Base-by-base conservation (phyloP, 352 stramenopile genomes). In the Phytopythium montanum region DNA sequence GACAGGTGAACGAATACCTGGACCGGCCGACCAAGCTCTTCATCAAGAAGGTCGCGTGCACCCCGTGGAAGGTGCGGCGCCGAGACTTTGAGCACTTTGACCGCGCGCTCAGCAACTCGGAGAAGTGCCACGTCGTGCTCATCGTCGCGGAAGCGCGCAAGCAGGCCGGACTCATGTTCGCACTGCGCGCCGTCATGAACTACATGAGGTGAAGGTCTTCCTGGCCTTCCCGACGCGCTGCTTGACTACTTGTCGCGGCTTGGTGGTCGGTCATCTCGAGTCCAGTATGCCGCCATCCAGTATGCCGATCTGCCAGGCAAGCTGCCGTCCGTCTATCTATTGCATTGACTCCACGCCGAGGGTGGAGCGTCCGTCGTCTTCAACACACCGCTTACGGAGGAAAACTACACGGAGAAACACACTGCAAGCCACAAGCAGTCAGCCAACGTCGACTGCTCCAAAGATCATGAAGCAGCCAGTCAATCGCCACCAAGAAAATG, bases 41-140 rank as follows among this genome's bases (percentile, higher is more conserved):
- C 55, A 72, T 95, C 36, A 92, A 92, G 54, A 95, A 94, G 54
- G 85, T 93, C 36, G 84, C 84, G 16, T 95, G 86, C 55, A 93
- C 81, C 46, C 86, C 86, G 19, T 94, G 84, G 83, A 90, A 90
- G 56, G 85, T 95, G 54, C 81, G 72, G 1, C 64, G 79, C 51
- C 73, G 86, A 44, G 87, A 95, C 60, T 91, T 95, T 60, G 78
- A 89, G 57, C 85, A 94, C 65, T 95, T 95, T 54, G 85, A 92
- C 65, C 81, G 72, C 53, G 88, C 76, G 13, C 65, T 94, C 10
- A 90, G 81, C 45, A 66, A 76, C 25, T 90, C 83, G 7, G 87
- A 95, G 62, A 95, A 95, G 64, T 91, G 81, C 58, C 87, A 94
- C 61, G 81, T 95, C 38, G 89, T 85, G 66, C 62, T 95, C 21